phyloP scores from a whole-genome alignment of 2,329 filamentous ascomycete genomes.

The Trichocomaceae sp. region DNA sequence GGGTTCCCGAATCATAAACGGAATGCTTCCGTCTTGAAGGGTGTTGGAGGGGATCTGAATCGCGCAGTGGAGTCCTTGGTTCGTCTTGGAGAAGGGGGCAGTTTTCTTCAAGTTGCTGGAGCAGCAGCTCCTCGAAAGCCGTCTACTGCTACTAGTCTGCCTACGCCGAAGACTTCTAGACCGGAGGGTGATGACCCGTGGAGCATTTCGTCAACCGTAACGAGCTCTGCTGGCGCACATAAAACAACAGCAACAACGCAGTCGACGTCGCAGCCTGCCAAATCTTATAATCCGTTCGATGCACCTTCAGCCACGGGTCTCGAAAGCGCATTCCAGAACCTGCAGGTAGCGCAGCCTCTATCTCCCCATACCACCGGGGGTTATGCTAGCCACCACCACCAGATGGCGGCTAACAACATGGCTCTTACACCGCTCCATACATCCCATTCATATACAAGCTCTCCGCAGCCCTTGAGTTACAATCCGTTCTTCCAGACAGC shows the following conservation, averaged over 20 bases:
- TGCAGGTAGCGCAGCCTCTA: conserved; percentile 64
- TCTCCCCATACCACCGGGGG: conserved; percentile 72
- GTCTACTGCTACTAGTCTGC: conserved; percentile 17
- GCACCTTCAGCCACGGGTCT: conserved; percentile 36
- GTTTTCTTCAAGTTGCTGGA: conserved; percentile 38
- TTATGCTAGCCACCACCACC: conserved; percentile 39
- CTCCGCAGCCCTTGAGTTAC: conserved; percentile 29
- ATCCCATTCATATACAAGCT: conserved; percentile 31
- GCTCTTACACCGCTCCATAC: conserved; percentile 37
- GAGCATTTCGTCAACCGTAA: conserved; percentile 13
- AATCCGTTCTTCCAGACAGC: conserved; percentile 41
- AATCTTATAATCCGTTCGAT: conserved; percentile 65
- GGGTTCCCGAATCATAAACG: conserved; percentile 79
- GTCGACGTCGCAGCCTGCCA: conserved; percentile 15
- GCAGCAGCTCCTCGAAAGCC: conserved; percentile 50
- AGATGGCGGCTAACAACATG: conserved; percentile 26
- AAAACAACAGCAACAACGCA: no score
- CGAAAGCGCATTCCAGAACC: conserved; percentile 65
- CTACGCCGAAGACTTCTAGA: conserved; percentile 25
- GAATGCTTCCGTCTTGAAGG: conserved; percentile 74
- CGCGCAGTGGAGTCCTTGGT: conserved; percentile 78
- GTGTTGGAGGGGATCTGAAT: conserved; percentile 77
- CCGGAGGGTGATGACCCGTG: conserved; percentile 63
- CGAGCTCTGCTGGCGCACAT: conserved; percentile 5
- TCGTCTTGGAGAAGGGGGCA: conserved; percentile 64